A percentile compares a stretch with the other conserved stretches of the same genome.
These are phyloP conservation scores for Gilbertella persicaria DNA, from an alignment of 371 early-diverging fungal genomes.

Conservation along the genomic window DNA sequence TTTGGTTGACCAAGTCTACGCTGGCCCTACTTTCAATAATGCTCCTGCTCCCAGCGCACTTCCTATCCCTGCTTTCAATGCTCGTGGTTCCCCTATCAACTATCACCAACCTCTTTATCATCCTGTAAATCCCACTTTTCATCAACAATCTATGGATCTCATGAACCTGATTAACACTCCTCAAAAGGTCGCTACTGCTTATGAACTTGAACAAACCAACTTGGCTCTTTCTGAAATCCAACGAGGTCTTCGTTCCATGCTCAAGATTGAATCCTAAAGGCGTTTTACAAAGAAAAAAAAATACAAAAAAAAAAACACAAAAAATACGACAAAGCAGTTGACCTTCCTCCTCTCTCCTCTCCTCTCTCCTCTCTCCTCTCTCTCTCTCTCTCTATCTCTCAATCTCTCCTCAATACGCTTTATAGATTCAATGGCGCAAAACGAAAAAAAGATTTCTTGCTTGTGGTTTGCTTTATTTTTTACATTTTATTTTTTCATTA, in stretches of 20 bases:
- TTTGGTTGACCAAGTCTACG: constrained; percentile 56
- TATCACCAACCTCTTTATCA: constrained; percentile 22
- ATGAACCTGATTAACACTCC: constrained; percentile 29
- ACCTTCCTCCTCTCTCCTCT: background rate
- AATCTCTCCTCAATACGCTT: too few relatives aligned
- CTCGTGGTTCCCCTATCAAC: constrained; percentile 32
- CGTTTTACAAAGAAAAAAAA: constrained; percentile 7
- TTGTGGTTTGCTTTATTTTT: constrained; percentile 1
- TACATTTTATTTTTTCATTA: background rate
- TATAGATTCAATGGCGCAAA: too few relatives aligned
- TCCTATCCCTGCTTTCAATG: constrained; percentile 71
- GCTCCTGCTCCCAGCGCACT: constrained; percentile 74
- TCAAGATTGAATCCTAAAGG: constrained; percentile 45
- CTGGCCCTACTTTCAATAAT: constrained; percentile 82
- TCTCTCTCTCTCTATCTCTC: background rate
- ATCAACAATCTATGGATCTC: constrained; percentile 36
- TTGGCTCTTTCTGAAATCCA: constrained; percentile 49
- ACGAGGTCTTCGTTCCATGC: constrained; percentile 47
- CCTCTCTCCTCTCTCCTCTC: background rate
- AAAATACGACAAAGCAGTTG: background rate
- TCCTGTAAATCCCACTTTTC: constrained; percentile 20
- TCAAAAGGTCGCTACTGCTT: constrained; percentile 29
- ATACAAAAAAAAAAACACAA: constrained; percentile 6
- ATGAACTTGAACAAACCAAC: constrained; percentile 27
- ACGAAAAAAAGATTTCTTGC: background rate